These are phyloP conservation scores for Phytophthora vignae DNA, from an alignment of 352 stramenopile genomes.

Conservation along the genomic window DNA sequence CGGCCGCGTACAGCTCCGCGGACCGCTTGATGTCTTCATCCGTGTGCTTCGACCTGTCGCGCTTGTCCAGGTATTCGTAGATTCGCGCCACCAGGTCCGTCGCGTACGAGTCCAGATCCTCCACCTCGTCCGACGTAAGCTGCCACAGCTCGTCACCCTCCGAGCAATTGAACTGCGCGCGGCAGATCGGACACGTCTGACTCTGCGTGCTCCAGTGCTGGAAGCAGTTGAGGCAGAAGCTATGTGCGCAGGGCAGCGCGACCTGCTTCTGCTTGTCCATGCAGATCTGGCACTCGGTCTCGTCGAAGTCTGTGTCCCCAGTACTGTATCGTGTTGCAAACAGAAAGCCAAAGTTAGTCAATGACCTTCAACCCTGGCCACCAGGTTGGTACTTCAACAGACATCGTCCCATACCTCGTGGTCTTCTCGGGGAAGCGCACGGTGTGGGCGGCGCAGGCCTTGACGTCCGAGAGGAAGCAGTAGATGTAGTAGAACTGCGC, in stretches of 20 bases:
- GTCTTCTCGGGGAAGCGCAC: slow-evolving; percentile 61
- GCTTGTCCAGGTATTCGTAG: slow-evolving; percentile 83
- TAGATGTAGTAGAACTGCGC: slow-evolving; percentile 88
- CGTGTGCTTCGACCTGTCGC: slow-evolving; percentile 50
- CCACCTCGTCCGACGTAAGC: slow-evolving; percentile 72
- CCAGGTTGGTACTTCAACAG: slow-evolving; percentile 20
- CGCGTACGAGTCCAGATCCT: slow-evolving; percentile 79
- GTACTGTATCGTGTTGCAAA: slow-evolving; percentile 10
- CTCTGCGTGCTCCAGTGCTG: slow-evolving; percentile 86
- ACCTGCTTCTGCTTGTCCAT: slow-evolving; percentile 90
- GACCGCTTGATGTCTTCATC: slow-evolving; percentile 61
- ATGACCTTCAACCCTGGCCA: slow-evolving; percentile 17
- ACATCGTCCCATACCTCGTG: slow-evolving; percentile 26
- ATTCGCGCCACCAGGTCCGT: slow-evolving; percentile 79
- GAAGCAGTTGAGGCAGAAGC: slow-evolving; percentile 83
- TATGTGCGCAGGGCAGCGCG: slow-evolving; percentile 74
- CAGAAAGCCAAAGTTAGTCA: slow-evolving; percentile 24
- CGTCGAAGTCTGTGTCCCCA: slow-evolving; percentile 64
- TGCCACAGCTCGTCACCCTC: slow-evolving; percentile 84
- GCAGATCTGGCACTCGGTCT: slow-evolving; percentile 86
- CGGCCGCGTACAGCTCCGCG: slow-evolving; percentile 50
- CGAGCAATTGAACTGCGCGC: slow-evolving; percentile 73
- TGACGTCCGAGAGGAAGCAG: slow-evolving; percentile 81
- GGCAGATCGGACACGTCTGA: slow-evolving; percentile 81
- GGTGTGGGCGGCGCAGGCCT: slow-evolving; percentile 67